These are phyloP conservation scores for Didymella keratinophila DNA, from an alignment of 2,329 filamentous ascomycete genomes.

Conservation along the genomic window DNA sequence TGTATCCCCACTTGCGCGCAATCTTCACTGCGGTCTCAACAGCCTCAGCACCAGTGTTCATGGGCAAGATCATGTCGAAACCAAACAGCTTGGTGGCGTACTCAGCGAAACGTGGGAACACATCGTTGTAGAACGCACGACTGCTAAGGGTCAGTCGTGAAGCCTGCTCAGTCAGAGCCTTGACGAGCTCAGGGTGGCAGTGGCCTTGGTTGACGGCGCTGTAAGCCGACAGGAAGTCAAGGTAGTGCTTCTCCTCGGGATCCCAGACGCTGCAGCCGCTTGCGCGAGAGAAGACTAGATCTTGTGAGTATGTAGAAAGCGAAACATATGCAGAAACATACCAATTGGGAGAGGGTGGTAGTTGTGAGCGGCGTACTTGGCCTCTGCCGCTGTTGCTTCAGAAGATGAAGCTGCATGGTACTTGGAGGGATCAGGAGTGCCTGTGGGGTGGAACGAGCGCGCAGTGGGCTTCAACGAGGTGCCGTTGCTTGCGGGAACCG, in stretches of 20 bases:
- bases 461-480: constrained; percentile 48
- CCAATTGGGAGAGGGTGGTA: constrained; percentile 95
- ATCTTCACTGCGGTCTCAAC: constrained; percentile 97
- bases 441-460: constrained; percentile 49
- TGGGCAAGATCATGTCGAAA: constrained; percentile 97
- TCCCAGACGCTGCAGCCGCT: constrained; percentile 93
- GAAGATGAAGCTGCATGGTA: constrained; percentile 82
- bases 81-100: constrained; percentile 89
- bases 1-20: constrained; percentile 97
- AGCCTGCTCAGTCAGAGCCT: constrained; percentile 88
- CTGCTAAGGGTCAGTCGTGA: constrained; percentile 89
- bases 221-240: constrained; percentile 98
- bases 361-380: constrained; percentile 92
- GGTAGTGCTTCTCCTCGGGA: constrained; percentile 88
- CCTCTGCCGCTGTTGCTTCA: constrained; percentile 80
- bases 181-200: constrained; percentile 95
- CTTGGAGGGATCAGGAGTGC: constrained; percentile 52
- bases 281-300: constrained; percentile 73
- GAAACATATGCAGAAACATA: constrained; percentile 22
- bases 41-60: constrained; percentile 97
- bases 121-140: constrained; percentile 96
- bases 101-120: constrained; percentile 94
- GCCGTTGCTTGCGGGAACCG: constrained; percentile 35
- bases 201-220: constrained; percentile 98
- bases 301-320: constrained; percentile 19